These are phyloP conservation scores for Yarrowia sp. DNA, from an alignment of 805 yeast genomes.

Conservation along the genomic window DNA sequence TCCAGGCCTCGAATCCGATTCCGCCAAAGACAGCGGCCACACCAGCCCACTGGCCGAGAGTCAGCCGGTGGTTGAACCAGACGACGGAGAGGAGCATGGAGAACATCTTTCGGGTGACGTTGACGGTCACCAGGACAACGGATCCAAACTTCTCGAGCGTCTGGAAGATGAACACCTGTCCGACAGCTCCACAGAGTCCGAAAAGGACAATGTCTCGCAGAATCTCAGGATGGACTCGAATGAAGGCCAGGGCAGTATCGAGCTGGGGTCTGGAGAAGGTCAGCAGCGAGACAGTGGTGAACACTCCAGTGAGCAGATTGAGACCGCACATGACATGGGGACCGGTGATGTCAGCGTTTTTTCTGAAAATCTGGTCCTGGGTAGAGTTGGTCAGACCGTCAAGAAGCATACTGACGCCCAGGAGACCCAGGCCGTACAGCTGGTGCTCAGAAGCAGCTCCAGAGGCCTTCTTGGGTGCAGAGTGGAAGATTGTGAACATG, in stretches of 20 bases:
- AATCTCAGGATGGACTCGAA: conserved; percentile 60
- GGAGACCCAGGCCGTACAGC: conserved; percentile 64
- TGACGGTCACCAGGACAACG: conserved; percentile 83
- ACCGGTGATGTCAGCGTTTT: conserved; percentile 65
- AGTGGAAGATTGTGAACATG: conserved; percentile 65
- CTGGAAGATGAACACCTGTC: conserved; percentile 90
- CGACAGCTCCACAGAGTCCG: conserved; percentile 83
- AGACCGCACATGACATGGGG: conserved; percentile 85
- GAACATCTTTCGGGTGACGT: conserved; percentile 95
- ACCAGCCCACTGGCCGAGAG: conserved; percentile 75
- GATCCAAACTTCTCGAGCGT: conserved; percentile 88
- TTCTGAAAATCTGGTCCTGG: conserved; percentile 79
- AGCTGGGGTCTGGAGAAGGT: conserved; percentile 62
- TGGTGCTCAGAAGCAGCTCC: conserved; percentile 43
- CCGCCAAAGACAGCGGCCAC: conserved; percentile 83
- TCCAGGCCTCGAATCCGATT: conserved; percentile 76
- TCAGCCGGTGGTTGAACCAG: conserved; percentile 80
- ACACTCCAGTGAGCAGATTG: conserved; percentile 55
- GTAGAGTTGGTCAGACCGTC: conserved; percentile 95
- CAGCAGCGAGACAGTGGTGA: conserved; percentile 55
- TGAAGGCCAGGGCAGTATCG: conserved; percentile 57
- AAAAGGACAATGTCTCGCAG: conserved; percentile 67
- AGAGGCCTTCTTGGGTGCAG: conserved; percentile 50
- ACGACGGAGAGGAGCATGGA: conserved; percentile 91
- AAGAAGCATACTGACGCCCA: conserved; percentile 69